A percentile compares a stretch with the other conserved stretches of the same genome.
Evolutionary conservation across 352 stramenopile species (phyloP).

Genomic region (Globisporangium sylvaticum): DNA sequence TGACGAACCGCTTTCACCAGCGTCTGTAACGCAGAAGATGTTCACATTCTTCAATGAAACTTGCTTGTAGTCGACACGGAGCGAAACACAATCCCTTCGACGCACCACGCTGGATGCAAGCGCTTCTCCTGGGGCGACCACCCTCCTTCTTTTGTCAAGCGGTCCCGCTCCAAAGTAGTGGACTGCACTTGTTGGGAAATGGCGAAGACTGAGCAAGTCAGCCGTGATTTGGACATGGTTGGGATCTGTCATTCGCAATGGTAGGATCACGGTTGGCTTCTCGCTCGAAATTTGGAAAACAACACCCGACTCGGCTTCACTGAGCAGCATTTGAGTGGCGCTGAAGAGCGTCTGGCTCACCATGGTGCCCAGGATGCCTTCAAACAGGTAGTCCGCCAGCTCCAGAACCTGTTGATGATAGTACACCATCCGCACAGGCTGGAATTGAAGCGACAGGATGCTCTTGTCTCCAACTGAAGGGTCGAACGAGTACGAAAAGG

Average conservation of each 20-base stretch:
- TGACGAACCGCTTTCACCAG: conserved; percentile 8
- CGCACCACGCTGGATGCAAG: conserved; percentile 33
- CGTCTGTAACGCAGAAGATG: conserved; percentile 30
- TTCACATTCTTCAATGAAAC: conserved; percentile 50
- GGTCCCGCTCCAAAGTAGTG: conserved; percentile 31
- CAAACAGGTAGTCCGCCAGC: conserved; percentile 76
- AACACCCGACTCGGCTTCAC: conserved; percentile 54
- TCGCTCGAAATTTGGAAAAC: conserved; percentile 47
- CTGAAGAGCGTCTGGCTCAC: conserved; percentile 65
- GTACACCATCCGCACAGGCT: conserved; percentile 73
- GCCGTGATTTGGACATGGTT: conserved; percentile 61
- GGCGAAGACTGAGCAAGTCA: conserved; percentile 45
- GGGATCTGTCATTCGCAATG: conserved; percentile 45
- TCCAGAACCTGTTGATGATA: conserved; percentile 86
- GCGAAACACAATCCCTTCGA: conserved; percentile 25
- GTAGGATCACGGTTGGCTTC: conserved; percentile 66
- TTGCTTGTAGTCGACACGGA: conserved; percentile 35
- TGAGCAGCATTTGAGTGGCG: conserved; percentile 68
- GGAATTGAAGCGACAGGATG: conserved; percentile 44
- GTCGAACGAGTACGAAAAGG: conserved; percentile 30
- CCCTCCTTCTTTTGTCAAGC: conserved; percentile 29
- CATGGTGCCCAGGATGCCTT: conserved; percentile 73
- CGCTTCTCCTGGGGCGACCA: conserved; percentile 20
- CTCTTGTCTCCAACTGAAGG: conserved; percentile 29
- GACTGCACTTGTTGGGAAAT: conserved; percentile 59